Conservation (phyloP, 176 grass and related monocot species). For the Aegilops longissima region DNA sequence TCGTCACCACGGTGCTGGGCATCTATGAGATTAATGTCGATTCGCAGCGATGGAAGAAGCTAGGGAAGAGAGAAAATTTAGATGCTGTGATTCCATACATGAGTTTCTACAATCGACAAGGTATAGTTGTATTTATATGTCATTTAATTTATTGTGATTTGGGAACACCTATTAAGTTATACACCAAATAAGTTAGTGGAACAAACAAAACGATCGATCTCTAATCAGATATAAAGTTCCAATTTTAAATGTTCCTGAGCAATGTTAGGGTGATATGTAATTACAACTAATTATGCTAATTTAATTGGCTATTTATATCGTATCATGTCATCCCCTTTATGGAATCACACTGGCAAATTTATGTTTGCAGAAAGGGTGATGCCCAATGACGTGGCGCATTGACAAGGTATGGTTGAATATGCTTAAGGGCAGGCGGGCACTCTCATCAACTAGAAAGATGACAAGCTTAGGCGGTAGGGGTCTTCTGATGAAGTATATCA, state of each 20-base stretch:
- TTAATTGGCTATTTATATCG: not conserved
- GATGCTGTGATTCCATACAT: not conserved
- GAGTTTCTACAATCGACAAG: not conserved
- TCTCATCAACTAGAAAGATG: not conserved
- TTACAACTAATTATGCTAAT: not conserved
- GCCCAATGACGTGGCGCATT: too few species aligned
- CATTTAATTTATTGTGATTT: not conserved
- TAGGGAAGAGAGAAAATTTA: not conserved
- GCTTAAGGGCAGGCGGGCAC: not conserved
- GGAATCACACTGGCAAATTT: not conserved
- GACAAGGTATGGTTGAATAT: not conserved
- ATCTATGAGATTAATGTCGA: not conserved
- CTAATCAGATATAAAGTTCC: too few species aligned
- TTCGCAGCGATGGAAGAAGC: not conserved
- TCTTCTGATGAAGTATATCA: not conserved
- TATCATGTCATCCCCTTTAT: not conserved
- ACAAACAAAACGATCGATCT: too few species aligned
- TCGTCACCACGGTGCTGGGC: not conserved
- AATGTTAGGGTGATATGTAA: too few species aligned
- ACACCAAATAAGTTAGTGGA: too few species aligned
- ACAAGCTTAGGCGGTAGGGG: not conserved
- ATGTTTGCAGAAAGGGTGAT: too few species aligned
- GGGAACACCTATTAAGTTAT: too few species aligned
- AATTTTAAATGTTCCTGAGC: not conserved
- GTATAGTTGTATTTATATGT: not conserved